Evolutionary conservation across 192 early-diverging fungal genomes (phyloP).

Genomic region (Radiomyces spectabilis): DNA sequence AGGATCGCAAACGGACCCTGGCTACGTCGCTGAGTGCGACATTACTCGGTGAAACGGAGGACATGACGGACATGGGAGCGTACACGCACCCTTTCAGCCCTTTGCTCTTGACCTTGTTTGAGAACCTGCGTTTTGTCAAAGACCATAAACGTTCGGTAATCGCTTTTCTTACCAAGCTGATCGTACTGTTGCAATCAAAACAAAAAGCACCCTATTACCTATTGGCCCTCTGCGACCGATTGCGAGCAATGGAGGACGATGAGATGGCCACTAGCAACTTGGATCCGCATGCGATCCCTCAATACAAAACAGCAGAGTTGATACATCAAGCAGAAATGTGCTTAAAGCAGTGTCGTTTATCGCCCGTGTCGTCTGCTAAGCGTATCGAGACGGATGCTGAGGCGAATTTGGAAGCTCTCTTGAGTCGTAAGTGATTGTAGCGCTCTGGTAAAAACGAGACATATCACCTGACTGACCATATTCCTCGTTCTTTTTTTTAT

Average conservation of each 20-base stretch:
- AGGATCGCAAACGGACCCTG: conserved; percentile 18
- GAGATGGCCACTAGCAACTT: no score
- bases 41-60: neutral
- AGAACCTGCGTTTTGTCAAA: conserved; percentile 33
- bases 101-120: conserved; percentile 34
- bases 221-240: neutral
- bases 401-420: no score
- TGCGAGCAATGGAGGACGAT: neutral
- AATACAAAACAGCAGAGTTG: no score
- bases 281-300: no score
- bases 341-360: no score
- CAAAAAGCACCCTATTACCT: conserved; percentile 28
- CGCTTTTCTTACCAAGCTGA: conserved; percentile 27
- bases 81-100: conserved; percentile 43
- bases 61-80: neutral
- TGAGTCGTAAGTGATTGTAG: no score
- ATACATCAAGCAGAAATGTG: no score
- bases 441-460: no score
- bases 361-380: no score
- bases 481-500: neutral
- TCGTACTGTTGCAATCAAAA: conserved; percentile 24
- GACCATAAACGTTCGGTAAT: conserved; percentile 14
- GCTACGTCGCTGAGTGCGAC: neutral
- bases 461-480: no score
- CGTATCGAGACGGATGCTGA: no score